Conservation (phyloP, 768 basidiomycete genomes). For the Asterophora lycoperdoides region DNA sequence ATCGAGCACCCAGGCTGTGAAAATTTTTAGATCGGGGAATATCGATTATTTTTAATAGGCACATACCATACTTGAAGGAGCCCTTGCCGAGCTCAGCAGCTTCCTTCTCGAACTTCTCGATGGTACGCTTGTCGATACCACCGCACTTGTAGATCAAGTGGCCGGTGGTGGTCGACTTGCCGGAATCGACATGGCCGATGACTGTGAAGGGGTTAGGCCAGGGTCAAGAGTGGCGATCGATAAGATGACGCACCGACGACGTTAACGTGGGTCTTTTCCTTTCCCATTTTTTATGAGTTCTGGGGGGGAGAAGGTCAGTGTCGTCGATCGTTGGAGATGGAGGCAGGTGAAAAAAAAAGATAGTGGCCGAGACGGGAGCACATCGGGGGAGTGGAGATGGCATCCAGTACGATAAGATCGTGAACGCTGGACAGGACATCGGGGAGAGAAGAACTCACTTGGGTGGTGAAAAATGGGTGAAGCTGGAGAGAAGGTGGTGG, state of each 20-base stretch:
- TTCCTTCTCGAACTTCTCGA: conserved; percentile 99
- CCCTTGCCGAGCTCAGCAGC: conserved; percentile 99
- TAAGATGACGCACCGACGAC: conserved; percentile 76
- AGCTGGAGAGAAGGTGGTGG: conserved; percentile 43
- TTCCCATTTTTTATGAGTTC: conserved; percentile 82
- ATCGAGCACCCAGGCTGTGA: conserved; percentile 97
- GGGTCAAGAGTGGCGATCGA: conserved; percentile 18
- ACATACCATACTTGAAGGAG: conserved; percentile 93
- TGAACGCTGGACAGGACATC: conserved; percentile 11
- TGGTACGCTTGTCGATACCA: conserved; percentile 99
- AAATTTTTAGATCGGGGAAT: conserved; percentile 16
- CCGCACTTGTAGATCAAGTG: conserved; percentile 99
- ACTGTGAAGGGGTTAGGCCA: conserved; percentile 48
- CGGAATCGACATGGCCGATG: conserved; percentile 99
- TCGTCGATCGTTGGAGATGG: conserved; percentile 21
- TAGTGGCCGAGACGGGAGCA: conserved; percentile 14
- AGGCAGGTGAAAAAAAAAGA: conserved; percentile 7
- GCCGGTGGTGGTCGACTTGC: conserved; percentile 99
- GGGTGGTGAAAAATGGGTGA: conserved; percentile 29
- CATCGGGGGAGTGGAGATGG: conserved; percentile 22
- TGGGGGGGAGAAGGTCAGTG: conserved; percentile 28
- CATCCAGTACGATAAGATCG: conserved; percentile 25
- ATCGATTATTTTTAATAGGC: not conserved
- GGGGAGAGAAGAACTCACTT: conserved; percentile 30
- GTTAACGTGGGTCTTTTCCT: conserved; percentile 95